These are phyloP conservation scores for Phytophthora pluvialis DNA, from an alignment of 352 stramenopile genomes.

Conservation along the genomic window DNA sequence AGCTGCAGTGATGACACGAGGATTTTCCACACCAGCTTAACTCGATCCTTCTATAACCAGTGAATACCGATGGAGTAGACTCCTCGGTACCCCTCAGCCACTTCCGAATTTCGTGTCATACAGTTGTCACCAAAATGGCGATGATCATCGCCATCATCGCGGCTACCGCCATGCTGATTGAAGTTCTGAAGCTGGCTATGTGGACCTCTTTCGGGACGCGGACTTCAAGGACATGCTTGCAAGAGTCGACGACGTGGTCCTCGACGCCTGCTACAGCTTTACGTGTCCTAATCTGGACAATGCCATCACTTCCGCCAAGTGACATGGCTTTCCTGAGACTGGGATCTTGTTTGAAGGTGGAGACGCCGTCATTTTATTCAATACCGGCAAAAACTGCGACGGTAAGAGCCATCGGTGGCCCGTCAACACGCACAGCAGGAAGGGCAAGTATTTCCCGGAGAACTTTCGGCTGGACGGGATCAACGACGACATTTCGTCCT, in stretches of 20 bases:
- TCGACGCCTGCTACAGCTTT: constrained; percentile 7
- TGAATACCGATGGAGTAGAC: no score
- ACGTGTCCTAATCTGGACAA: constrained; percentile 14
- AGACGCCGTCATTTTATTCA: constrained; percentile 13
- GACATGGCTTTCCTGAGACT: constrained; percentile 13
- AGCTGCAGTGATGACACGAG: no score
- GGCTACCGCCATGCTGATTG: neutral
- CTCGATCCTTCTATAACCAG: no score
- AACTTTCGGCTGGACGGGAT: constrained; percentile 21
- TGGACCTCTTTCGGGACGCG: constrained; percentile 15
- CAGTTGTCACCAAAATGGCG: no score
- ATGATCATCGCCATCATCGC: neutral
- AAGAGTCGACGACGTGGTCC: constrained; percentile 9
- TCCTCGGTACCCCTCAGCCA: neutral
- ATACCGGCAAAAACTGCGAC: constrained; percentile 5
- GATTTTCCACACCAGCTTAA: no score
- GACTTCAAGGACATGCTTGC: constrained; percentile 13
- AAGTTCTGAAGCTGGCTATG: constrained; percentile 7
- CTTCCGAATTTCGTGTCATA: neutral
- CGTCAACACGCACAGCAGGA: constrained; percentile 13
- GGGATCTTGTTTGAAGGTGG: constrained; percentile 4
- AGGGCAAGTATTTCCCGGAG: constrained; percentile 14
- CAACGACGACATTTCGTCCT: constrained; percentile 23
- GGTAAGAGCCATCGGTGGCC: neutral
- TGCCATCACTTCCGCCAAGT: constrained; percentile 22